These are phyloP conservation scores for Periglandula ipomoeae DNA, from an alignment of 2,329 filamentous ascomycete species.

Conservation along the genomic window DNA sequence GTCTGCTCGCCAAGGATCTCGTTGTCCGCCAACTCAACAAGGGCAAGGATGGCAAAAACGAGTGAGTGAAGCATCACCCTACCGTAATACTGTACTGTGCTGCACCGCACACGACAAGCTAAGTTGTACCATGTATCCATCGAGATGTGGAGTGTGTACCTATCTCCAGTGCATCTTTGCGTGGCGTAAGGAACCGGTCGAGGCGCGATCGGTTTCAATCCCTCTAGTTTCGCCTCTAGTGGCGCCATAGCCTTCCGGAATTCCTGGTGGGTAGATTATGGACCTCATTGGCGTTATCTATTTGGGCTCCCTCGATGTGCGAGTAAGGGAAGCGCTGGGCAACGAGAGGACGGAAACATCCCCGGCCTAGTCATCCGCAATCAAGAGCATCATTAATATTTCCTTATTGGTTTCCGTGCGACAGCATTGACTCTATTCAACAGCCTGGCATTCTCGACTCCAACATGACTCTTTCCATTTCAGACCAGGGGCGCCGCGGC, in stretches of 20 bases:
- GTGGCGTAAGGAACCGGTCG: conserved; percentile 1
- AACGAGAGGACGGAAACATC: no score
- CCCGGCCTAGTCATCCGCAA: background rate
- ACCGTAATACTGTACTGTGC: no score
- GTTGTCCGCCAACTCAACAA: background rate
- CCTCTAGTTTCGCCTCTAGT: background rate
- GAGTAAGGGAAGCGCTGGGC: no score
- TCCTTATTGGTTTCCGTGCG: no score
- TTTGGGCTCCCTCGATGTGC: no score
- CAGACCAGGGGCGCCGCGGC: background rate
- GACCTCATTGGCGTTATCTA: no score
- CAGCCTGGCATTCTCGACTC: background rate
- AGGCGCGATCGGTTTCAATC: conserved; percentile 1
- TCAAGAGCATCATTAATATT: background rate
- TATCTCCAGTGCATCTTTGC: no score
- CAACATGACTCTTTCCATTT: background rate
- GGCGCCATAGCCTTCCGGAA: background rate
- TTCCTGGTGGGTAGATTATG: no score
- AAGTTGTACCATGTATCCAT: no score
- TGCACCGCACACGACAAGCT: no score
- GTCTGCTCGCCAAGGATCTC: background rate
- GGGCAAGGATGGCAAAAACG: background rate
- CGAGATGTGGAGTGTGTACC: no score
- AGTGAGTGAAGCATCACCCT: no score
- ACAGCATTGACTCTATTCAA: background rate